phyloP scores from a whole-genome alignment of 306 rosid genomes.

The Cucurbita pepo region DNA sequence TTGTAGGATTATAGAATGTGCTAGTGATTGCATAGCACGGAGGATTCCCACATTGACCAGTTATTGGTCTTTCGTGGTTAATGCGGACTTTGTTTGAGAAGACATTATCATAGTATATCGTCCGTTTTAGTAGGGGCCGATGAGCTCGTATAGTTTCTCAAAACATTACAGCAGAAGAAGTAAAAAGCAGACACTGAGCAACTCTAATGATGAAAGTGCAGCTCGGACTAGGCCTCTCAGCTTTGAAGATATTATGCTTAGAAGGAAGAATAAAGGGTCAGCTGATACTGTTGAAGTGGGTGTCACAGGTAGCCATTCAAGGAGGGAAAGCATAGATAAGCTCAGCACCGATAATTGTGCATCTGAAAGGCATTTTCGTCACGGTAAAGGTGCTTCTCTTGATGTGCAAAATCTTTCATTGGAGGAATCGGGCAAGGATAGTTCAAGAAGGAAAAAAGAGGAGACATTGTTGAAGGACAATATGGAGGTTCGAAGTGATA shows the following conservation, averaged over 20 bases:
- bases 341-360: slow-evolving; percentile 23
- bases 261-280: slow-evolving; percentile 43
- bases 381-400: slow-evolving; percentile 15
- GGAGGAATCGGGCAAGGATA: slow-evolving; percentile 23
- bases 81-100: background rate
- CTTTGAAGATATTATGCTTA: slow-evolving; percentile 63
- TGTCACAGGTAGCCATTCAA: slow-evolving; percentile 4
- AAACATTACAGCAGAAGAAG: slow-evolving; percentile 28
- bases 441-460: slow-evolving; percentile 38
- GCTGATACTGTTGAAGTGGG: slow-evolving; percentile 29
- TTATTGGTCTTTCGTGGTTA: background rate
- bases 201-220: slow-evolving; percentile 47
- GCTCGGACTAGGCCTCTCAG: slow-evolving; percentile 89
- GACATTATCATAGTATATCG: background rate
- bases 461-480: slow-evolving; percentile 23
- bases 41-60: background rate
- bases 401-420: slow-evolving; percentile 18
- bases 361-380: slow-evolving; percentile 16
- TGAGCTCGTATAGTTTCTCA: slow-evolving; percentile 31
- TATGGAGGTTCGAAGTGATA: slow-evolving; percentile 22
- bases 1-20: background rate
- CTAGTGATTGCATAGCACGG: background rate
- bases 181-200: slow-evolving; percentile 16
- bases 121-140: slow-evolving; percentile 20
- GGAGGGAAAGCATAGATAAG: slow-evolving; percentile 20